Base-by-base conservation (phyloP, 805 yeast genomes). In the Myxozyma neglecta region DNA sequence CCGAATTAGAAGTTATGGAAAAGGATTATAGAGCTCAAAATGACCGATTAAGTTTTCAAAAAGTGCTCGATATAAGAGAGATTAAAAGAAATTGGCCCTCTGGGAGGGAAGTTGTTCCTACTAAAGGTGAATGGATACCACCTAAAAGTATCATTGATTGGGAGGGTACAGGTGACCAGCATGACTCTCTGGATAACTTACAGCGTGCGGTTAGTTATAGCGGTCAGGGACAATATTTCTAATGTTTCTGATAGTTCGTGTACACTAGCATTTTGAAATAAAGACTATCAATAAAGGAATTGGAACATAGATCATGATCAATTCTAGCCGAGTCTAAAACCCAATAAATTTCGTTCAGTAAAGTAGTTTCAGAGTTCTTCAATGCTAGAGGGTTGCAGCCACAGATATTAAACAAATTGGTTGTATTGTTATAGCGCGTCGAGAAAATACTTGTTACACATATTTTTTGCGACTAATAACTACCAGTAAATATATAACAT, bases 21-120 rank as follows among this genome's bases (percentile, higher is more conserved):
- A 46, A 59, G 14, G 48, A 52, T 16, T 71, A 67, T 61, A 65
- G 66, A 47, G 65, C 69, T 6, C 75, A 75, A 24, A 74, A 74
- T 59, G 68, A 72, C 34, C 50, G 70, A 16, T 64, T 73, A 7
- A 57, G 70, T 13, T 73, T 74, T 60, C 75, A 74, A 60, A 59
- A 69, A 11, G 67, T 74, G 8, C 76, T 77, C 0, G 61, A 67
- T n/a, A 37, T 57, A 3, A 24, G 57, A 9, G 75, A 70, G 1
- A 60, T 71, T 1, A 67, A 65, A 10, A 60, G 65, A 9, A 61
- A 62, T 39, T 70, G 75, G 75, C 76, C 76, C 2, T 73, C 75
- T 0, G 76, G 76, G 6, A 59, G 76, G 49, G 71, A 72, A 54
- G 73, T 72, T 1, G 64, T 71, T 13, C 56, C 71, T n/a, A 51